A percentile compares a stretch with the other conserved stretches of the same genome.
Evolutionary conservation across 129 eudicot genomes (phyloP).

Genomic region (Ambrosia trifida): DNA sequence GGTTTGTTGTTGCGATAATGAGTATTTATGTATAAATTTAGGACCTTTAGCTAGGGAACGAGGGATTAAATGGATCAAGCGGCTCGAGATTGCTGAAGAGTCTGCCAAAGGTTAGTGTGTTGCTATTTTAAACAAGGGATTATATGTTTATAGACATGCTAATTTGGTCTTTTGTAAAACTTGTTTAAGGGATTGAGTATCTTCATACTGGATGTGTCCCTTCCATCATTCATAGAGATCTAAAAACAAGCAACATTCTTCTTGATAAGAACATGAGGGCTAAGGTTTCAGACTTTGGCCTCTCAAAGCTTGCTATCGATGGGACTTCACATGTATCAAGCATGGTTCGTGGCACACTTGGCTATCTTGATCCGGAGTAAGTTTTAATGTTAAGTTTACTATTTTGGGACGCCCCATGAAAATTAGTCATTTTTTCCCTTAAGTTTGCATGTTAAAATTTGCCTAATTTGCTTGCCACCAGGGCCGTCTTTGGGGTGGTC

Average conservation of each 20-base stretch:
- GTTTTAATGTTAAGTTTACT: constrained; percentile 18
- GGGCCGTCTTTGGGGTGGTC: too few species aligned
- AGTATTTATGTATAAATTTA: constrained; percentile 29
- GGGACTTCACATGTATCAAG: constrained; percentile 98
- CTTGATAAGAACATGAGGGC: constrained; percentile 94
- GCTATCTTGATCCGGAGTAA: constrained; percentile 98
- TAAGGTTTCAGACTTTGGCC: constrained; percentile 99
- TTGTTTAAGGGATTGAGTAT: constrained; percentile 86
- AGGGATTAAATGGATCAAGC: constrained; percentile 78
- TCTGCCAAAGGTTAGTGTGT: constrained; percentile 73
- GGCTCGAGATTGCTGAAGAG: constrained; percentile 99
- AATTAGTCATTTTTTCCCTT: too few species aligned
- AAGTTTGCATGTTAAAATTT: background rate
- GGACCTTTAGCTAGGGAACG: constrained; percentile 74
- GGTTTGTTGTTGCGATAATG: constrained; percentile 7
- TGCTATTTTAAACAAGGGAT: background rate
- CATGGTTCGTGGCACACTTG: constrained; percentile 97
- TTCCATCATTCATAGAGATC: constrained; percentile 87
- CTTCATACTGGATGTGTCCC: constrained; percentile 99
- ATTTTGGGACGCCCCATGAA: constrained; percentile 7
- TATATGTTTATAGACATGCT: background rate
- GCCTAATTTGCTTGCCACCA: constrained; percentile 9
- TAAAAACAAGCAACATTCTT: constrained; percentile 94
- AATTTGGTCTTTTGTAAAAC: constrained; percentile 1
- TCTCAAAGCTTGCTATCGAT: constrained; percentile 91